Evolutionary conservation across 495 filamentous ascomycete genomes (phyloP).

Genomic region (Polyplosphaeria fusca): DNA sequence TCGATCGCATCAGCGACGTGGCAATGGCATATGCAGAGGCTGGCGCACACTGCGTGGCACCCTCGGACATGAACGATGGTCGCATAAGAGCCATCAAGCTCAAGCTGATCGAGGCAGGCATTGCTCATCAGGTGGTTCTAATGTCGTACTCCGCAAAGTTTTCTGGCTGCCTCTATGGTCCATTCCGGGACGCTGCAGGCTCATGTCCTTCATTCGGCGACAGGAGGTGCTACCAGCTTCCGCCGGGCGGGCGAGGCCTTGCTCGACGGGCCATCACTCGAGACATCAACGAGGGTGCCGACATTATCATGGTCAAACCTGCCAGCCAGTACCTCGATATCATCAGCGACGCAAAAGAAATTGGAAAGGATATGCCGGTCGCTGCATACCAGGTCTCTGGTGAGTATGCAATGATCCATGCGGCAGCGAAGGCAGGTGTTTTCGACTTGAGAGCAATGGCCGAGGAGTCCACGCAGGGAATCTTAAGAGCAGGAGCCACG

Average conservation of each 20-base stretch:
- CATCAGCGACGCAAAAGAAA: slow-evolving; percentile 90
- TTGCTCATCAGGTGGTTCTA: slow-evolving; percentile 81
- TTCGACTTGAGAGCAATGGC: slow-evolving; percentile 96
- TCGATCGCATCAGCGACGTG: slow-evolving; percentile 90
- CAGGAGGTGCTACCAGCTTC: slow-evolving; percentile 92
- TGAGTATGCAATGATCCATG: slow-evolving; percentile 98
- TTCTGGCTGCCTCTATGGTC: slow-evolving; percentile 91
- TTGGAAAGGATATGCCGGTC: slow-evolving; percentile 83
- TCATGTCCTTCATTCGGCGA: slow-evolving; percentile 92
- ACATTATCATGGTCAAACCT: slow-evolving; percentile 99
- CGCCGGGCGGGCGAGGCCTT: slow-evolving; percentile 86
- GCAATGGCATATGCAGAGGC: slow-evolving; percentile 89
- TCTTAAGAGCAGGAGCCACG: slow-evolving; percentile 84
- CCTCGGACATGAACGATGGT: slow-evolving; percentile 98
- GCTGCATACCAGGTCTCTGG: slow-evolving; percentile 96
- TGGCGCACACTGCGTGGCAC: slow-evolving; percentile 93
- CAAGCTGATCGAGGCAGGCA: slow-evolving; percentile 85
- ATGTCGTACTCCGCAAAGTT: slow-evolving; percentile 99
- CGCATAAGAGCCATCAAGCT: slow-evolving; percentile 94
- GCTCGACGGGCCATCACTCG: slow-evolving; percentile 86
- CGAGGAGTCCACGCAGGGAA: slow-evolving; percentile 88
- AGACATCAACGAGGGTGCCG: slow-evolving; percentile 89
- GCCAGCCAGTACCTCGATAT: slow-evolving; percentile 92
- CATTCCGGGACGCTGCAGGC: slow-evolving; percentile 93
- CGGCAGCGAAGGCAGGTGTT: slow-evolving; percentile 92